Conservation (phyloP, 805 yeast genomes). For the Metschnikowia sp. region DNA sequence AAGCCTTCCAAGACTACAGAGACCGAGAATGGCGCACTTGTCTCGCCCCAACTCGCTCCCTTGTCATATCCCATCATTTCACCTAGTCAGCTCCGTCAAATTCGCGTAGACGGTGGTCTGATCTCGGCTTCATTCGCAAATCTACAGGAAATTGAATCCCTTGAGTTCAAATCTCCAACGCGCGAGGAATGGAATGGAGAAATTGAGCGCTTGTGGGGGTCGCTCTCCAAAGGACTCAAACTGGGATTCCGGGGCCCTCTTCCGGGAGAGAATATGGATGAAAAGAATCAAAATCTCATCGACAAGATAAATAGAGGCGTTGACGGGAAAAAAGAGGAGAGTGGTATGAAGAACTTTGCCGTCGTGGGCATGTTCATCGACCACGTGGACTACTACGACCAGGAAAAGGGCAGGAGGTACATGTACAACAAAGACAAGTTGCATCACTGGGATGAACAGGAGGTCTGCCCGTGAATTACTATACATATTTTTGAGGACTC, state of each 20-base stretch:
- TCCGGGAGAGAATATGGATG: constrained; percentile 60
- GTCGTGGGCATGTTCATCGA: constrained; percentile 68
- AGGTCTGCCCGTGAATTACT: constrained; percentile 62
- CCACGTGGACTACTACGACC: constrained; percentile 63
- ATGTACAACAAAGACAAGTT: constrained; percentile 54
- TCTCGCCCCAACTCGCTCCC: constrained; percentile 18
- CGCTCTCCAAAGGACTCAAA: constrained; percentile 55
- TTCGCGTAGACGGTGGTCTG: constrained; percentile 19
- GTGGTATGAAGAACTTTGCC: constrained; percentile 62
- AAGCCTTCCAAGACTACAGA: constrained; percentile 2
- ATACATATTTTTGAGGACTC: too few relatives aligned
- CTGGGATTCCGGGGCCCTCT: constrained; percentile 69
- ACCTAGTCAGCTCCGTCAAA: constrained; percentile 22
- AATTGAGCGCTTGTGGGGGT: constrained; percentile 58
- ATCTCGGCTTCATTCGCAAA: constrained; percentile 27
- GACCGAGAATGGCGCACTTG: neutral
- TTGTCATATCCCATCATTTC: constrained; percentile 27
- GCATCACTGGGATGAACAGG: constrained; percentile 66
- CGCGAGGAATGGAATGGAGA: constrained; percentile 67
- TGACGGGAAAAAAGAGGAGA: constrained; percentile 68
- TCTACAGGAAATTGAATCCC: constrained; percentile 23
- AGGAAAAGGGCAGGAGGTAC: constrained; percentile 54
- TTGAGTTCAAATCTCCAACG: constrained; percentile 45
- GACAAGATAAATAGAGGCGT: constrained; percentile 80
- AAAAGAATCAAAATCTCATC: constrained; percentile 51